These are phyloP conservation scores for Brassica carinata DNA, from an alignment of 345 rosid species.

Conservation along the genomic window DNA sequence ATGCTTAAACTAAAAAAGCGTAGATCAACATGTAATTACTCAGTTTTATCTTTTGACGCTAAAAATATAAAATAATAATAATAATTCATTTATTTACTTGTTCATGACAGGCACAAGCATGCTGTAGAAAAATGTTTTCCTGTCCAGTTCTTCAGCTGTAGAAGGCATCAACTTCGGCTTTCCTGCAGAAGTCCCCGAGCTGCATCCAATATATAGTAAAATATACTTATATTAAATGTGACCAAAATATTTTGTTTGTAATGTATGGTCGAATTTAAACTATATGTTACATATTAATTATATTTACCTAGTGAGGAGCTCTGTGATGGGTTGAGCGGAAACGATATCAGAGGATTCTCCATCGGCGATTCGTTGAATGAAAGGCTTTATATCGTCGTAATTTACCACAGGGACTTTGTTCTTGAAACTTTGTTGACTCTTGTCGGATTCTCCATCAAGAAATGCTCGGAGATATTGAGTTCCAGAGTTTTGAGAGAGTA, in stretches of 20 bases:
- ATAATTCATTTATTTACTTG: conserved; percentile 50
- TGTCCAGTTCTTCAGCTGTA: conserved; percentile 82
- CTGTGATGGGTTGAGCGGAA: conserved; percentile 75
- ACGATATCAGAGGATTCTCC: conserved; percentile 71
- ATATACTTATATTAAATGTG: background rate
- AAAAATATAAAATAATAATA: background rate
- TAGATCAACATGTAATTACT: conserved; percentile 1
- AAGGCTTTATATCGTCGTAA: conserved; percentile 75
- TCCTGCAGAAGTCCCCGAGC: conserved; percentile 97
- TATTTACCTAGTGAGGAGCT: conserved; percentile 81
- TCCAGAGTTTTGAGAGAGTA: conserved; percentile 52
- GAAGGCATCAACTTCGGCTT: conserved; percentile 95
- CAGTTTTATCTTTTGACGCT: background rate
- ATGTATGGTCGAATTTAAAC: background rate
- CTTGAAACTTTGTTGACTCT: conserved; percentile 53
- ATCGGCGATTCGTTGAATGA: conserved; percentile 69
- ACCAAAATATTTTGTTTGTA: background rate
- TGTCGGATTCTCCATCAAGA: conserved; percentile 52
- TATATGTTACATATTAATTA: background rate
- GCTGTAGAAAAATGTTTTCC: conserved; percentile 90
- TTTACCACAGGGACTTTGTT: conserved; percentile 71
- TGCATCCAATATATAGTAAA: conserved; percentile 42
- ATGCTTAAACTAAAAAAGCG: background rate
- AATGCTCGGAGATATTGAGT: conserved; percentile 66
- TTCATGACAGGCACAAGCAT: conserved; percentile 90